Evolutionary conservation across 2,329 filamentous ascomycete species (phyloP), one percentile per base, ranked within the genome.

Genomic region (Acarospora socialis): DNA sequence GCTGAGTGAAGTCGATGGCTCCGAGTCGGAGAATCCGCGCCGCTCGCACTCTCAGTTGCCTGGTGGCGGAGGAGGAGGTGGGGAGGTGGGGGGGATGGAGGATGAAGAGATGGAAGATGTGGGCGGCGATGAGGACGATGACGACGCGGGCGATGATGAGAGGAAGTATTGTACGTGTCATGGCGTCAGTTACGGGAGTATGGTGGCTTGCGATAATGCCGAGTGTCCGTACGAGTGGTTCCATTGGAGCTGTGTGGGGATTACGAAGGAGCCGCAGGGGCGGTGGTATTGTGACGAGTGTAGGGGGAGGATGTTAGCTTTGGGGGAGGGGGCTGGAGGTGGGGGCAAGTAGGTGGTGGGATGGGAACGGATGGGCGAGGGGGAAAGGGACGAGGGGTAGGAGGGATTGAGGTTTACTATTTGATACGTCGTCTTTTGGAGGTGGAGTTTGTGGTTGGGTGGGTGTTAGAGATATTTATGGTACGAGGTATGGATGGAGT

Each of bases 161-260:
- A 69, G 68, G 38, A 66, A 70, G 23, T 77, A 77, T 47, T 77
- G 73, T 52, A 73, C 72, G 42, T 77, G 73, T 46, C 70, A 71
- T 30, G 68, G 69, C 40, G 71, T 75, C 21, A 70, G 65, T 40
- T 75, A 74, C 46, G 73, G 73, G 12, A 69, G 74, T 46, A 77
- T 77, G 73, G 68, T 77, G 23, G 73, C 70, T 8, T 77, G 73
- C 46, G 73, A 77, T 49, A 76, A 77, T 47, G 68, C 73, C 21
- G 58, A 63, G 35, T 77, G 73, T 53, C 63, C 66, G 8, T 66
- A 69, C 40, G 71, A 77, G 48, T 77, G 73, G 73, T 77, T 77
- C 51, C 73, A 77, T 57, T 63, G 74, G 50, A 68, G 64, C 23
- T 77, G 73, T 44, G 70, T 75, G 31, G 68, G 70, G 13, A 55